Conservation (phyloP, 495 filamentous ascomycete genomes). For the Tuber melanosporum region DNA sequence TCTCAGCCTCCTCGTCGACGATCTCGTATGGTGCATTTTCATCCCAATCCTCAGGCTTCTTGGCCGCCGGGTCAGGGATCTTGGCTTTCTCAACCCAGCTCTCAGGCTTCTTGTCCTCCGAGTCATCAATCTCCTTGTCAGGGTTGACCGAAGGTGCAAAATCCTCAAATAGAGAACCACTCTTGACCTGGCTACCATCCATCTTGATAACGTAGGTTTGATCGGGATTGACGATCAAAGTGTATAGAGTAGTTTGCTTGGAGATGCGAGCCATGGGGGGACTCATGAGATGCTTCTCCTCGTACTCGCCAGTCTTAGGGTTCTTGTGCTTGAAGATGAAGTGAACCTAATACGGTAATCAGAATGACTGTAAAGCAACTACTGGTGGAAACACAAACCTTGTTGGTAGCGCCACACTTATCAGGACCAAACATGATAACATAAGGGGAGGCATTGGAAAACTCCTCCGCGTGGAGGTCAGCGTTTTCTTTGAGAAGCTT, state of each 20-base stretch:
- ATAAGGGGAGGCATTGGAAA: constrained; percentile 94
- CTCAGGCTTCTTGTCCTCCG: constrained; percentile 88
- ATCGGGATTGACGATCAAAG: constrained; percentile 88
- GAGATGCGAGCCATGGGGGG: constrained; percentile 77
- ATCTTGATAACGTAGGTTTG: constrained; percentile 89
- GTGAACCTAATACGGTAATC: constrained; percentile 59
- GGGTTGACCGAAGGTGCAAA: constrained; percentile 93
- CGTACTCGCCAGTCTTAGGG: constrained; percentile 98
- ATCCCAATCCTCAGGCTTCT: constrained; percentile 97
- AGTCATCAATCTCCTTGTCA: constrained; percentile 90
- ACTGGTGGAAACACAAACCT: constrained; percentile 49
- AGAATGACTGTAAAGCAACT: neutral
- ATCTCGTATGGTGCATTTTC: constrained; percentile 97
- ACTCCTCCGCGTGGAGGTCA: constrained; percentile 92
- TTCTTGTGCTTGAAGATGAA: constrained; percentile 99
- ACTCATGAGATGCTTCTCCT: constrained; percentile 95
- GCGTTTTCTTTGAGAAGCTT: constrained; percentile 98
- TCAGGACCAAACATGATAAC: constrained; percentile 99
- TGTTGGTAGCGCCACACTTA: constrained; percentile 99
- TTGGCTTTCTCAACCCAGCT: constrained; percentile 91
- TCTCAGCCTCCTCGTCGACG: constrained; percentile 82
- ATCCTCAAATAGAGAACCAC: constrained; percentile 88
- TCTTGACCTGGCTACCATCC: constrained; percentile 76
- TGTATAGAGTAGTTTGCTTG: constrained; percentile 92
- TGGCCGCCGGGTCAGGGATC: constrained; percentile 87